Evolutionary conservation across 108 stramenopile genomes (phyloP).

Genomic region (Stephanodiscus minutulus): DNA sequence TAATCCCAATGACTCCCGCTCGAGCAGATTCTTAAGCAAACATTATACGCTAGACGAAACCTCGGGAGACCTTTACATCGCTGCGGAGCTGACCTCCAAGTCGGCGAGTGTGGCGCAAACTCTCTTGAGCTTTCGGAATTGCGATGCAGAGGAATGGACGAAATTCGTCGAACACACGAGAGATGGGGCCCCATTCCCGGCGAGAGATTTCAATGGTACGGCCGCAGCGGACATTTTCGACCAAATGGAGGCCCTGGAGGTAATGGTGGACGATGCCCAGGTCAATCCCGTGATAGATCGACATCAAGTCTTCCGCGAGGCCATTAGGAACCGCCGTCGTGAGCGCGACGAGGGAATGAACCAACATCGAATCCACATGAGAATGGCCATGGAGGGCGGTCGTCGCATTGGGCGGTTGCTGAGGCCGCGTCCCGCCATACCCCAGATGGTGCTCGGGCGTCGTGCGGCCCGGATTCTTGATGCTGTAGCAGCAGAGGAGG

Average conservation of each 20-base stretch:
- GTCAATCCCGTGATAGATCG: background rate
- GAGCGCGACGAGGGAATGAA: background rate
- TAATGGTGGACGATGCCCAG: background rate
- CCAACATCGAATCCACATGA: background rate
- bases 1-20: background rate
- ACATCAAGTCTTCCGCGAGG: background rate
- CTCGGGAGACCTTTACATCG: conserved; percentile 28
- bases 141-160: conserved; percentile 22
- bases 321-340: background rate
- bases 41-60: conserved; percentile 7
- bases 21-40: background rate
- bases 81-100: conserved; percentile 18
- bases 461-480: background rate
- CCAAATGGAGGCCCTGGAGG: background rate
- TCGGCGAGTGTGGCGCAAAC: background rate
- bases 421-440: background rate
- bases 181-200: background rate
- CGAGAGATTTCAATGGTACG: background rate
- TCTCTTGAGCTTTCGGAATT: conserved; percentile 33
- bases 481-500: background rate
- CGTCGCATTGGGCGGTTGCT: background rate
- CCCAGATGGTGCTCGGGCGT: background rate
- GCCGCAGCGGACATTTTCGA: background rate
- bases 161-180: conserved; percentile 8
- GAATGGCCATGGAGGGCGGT: background rate